Evolutionary conservation across 257 asterid species (phyloP).

Genomic region (Solanum peruvianum): DNA sequence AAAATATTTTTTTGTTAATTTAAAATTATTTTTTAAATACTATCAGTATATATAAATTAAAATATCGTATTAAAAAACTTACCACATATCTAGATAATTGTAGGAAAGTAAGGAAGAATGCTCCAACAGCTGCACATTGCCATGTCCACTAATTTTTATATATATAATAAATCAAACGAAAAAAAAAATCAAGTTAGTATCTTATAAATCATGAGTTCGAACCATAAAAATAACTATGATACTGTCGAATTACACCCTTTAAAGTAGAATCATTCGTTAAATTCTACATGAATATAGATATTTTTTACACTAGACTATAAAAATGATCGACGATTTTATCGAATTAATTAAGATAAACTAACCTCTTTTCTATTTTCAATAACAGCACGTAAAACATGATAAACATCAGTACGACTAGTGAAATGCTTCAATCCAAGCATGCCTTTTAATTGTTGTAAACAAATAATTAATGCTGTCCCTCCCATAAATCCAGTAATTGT

Average conservation of each 20-base stretch:
- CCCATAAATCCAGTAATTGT: constrained; percentile 87
- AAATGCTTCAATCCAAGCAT: constrained; percentile 64
- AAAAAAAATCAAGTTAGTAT: neutral
- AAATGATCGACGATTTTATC: too few relatives aligned
- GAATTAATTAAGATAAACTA: too few relatives aligned
- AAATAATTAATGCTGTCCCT: constrained; percentile 66
- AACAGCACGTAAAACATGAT: constrained; percentile 37
- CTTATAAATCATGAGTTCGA: neutral
- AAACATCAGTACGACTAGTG: constrained; percentile 42
- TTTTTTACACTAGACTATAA: neutral
- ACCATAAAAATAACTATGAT: neutral
- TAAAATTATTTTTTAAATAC: neutral
- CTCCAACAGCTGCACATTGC: constrained; percentile 38
- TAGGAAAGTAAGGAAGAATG: constrained; percentile 52
- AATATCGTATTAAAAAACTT: neutral
- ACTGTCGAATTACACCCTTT: neutral
- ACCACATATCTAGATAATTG: constrained; percentile 56
- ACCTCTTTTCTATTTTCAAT: constrained; percentile 42
- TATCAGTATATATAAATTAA: neutral
- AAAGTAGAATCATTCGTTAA: neutral
- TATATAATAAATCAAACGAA: neutral
- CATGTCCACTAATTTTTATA: constrained; percentile 38
- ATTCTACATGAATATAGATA: too few relatives aligned
- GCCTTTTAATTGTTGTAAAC: constrained; percentile 72
- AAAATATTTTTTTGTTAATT: neutral